Evolutionary conservation across 495 filamentous ascomycete genomes (phyloP), one percentile per base, ranked within the genome.

Genomic region (Lepraria neglecta): DNA sequence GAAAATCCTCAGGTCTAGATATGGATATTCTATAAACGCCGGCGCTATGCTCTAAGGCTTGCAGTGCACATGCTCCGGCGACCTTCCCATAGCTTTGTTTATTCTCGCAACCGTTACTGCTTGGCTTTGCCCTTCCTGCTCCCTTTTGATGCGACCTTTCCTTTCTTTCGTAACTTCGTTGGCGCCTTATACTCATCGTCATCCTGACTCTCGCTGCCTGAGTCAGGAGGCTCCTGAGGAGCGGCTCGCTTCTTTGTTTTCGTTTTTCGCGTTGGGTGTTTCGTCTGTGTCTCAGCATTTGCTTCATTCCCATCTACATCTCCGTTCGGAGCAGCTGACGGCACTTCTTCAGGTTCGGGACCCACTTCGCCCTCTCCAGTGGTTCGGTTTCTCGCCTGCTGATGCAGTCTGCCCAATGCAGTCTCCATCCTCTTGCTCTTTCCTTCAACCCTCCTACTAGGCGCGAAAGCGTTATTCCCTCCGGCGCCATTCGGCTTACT

Each of bases 351-450:
- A 0, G 21, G 9, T 30, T 40, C 38, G 6, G 48, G 3, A 27
- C 21, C 21, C 3, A 3, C 50, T 4, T 61, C 67, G 4, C 27
- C 64, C 24, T 59, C 65, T 4, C 58, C 61, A 4, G 44, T 12
- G 6, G 59, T 65, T 40, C 64, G 64, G 43, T 70, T 71, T 59
- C 74, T 79, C 17, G 80, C 85, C 68, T 80, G 75, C 58, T 77
- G 74, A 24, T 79, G 79, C 59, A 96, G 77, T 74, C 82, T 82
- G 57, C 78, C 78, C 68, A 95, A 83, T 2, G 92, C 94, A 48
- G 84, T 84, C 66, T 89, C 86, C 87, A 97, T 91, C 64, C 92
- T 77, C 77, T 84, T 88, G 63, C 87, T 91, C 60, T 82, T 85
- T 40, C 80, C 81, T 17, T 74, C 81, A 1, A 60, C 67, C 57